Conservation (phyloP, 2,329 filamentous ascomycete species). For the Fusarium nodosum region DNA sequence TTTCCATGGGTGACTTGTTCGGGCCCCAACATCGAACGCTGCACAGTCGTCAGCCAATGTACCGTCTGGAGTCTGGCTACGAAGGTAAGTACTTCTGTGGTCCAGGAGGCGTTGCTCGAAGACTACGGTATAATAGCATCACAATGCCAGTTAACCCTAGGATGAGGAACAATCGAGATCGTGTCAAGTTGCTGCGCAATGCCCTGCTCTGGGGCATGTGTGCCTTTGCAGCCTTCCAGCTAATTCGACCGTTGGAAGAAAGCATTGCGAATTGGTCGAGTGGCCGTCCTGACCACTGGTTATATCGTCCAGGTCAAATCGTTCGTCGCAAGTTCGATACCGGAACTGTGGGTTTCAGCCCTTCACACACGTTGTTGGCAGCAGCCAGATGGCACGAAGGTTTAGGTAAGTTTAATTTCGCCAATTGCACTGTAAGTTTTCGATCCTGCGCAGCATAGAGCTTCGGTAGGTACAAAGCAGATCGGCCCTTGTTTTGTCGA, state of each 20-base stretch:
- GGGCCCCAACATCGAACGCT: slow-evolving; percentile 99
- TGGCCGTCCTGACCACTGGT: slow-evolving; percentile 38
- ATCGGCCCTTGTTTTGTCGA: slow-evolving; percentile 16
- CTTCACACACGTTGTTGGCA: slow-evolving; percentile 21
- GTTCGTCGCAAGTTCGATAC: slow-evolving; percentile 32
- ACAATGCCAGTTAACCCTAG: slow-evolving; percentile 78
- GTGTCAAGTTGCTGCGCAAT: slow-evolving; percentile 77
- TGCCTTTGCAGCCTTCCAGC: slow-evolving; percentile 90
- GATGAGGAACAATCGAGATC: slow-evolving; percentile 82
- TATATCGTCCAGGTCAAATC: slow-evolving; percentile 19
- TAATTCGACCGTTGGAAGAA: slow-evolving; percentile 87
- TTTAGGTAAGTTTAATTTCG: slow-evolving; percentile 14
- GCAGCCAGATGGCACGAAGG: slow-evolving; percentile 21
- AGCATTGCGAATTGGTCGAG: slow-evolving; percentile 74
- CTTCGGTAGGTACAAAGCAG: not conserved
- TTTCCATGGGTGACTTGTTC: slow-evolving; percentile 93
- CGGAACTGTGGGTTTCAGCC: slow-evolving; percentile 17
- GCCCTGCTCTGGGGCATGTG: slow-evolving; percentile 83
- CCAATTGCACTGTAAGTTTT: slow-evolving; percentile 19
- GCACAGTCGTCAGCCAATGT: slow-evolving; percentile 38
- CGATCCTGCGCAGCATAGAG: slow-evolving; percentile 1
- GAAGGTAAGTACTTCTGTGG: slow-evolving; percentile 82
- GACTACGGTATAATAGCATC: slow-evolving; percentile 88
- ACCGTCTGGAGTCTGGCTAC: slow-evolving; percentile 8
- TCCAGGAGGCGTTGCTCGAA: slow-evolving; percentile 83